Conservation (phyloP, 1,284 basidiomycete species). For the Apiotrichum domesticum region DNA sequence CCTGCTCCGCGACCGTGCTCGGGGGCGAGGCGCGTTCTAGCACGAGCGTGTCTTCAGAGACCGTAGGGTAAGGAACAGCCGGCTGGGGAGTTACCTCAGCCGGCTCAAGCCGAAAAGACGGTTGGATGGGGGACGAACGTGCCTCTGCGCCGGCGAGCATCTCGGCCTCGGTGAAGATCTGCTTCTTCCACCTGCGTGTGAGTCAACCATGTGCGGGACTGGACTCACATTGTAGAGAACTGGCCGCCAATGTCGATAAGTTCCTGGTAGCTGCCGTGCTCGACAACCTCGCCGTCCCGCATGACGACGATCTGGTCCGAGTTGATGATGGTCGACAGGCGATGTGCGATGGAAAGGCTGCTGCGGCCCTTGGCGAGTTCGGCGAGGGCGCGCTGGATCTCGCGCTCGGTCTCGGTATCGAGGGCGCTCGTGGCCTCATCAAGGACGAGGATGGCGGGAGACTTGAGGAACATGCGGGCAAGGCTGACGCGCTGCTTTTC, state of each 20-base stretch:
- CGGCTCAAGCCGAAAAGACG: constrained; percentile 1
- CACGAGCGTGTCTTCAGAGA: background rate
- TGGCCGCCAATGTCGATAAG: constrained; percentile 56
- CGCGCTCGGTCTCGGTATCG: constrained; percentile 79
- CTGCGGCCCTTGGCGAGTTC: constrained; percentile 67
- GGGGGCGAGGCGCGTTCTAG: constrained; percentile 10
- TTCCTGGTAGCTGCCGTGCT: constrained; percentile 81
- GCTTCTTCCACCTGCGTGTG: constrained; percentile 42
- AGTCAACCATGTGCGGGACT: background rate
- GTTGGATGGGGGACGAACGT: background rate
- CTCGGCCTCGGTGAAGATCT: constrained; percentile 43
- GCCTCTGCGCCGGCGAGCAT: constrained; percentile 22
- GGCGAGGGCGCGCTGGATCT: constrained; percentile 48
- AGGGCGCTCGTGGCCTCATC: constrained; percentile 97
- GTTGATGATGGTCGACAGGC: constrained; percentile 35
- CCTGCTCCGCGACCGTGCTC: constrained; percentile 12
- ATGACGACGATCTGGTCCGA: constrained; percentile 84
- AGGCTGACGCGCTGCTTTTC: constrained; percentile 88
- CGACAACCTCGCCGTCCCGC: constrained; percentile 72
- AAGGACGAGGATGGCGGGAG: constrained; percentile 86
- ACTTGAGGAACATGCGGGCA: constrained; percentile 84
- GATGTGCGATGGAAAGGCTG: constrained; percentile 91
- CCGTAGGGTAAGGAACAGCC: background rate
- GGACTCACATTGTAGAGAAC: constrained; percentile 38
- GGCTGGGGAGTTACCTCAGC: background rate